phyloP scores from a whole-genome alignment of 441 rosid genomes.

The Sinapis alba region DNA sequence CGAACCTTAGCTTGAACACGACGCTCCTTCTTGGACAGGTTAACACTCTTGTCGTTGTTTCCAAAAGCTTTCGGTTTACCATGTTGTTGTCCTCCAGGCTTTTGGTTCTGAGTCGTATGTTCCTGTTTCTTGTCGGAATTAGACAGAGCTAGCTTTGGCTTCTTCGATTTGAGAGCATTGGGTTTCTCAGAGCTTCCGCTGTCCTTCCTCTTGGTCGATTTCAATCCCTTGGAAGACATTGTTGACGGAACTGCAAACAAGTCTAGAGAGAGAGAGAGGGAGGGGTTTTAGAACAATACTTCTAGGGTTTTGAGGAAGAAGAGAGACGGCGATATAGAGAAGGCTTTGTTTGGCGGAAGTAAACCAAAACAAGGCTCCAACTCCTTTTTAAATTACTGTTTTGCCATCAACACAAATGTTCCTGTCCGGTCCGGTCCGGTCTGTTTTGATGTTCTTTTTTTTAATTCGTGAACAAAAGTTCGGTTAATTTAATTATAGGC shows the following conservation, averaged over 20 bases:
- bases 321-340: constrained; percentile 8
- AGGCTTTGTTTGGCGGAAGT: neutral
- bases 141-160: constrained; percentile 49
- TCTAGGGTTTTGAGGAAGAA: constrained; percentile 42
- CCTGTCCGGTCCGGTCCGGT: neutral
- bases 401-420: constrained; percentile 4
- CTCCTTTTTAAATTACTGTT: neutral
- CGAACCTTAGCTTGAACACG: constrained; percentile 79
- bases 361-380: no score
- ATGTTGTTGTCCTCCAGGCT: constrained; percentile 20
- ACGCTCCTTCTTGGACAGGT: constrained; percentile 55
- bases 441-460: neutral
- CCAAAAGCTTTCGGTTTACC: constrained; percentile 29
- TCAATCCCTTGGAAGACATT: constrained; percentile 67
- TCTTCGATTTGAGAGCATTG: constrained; percentile 46
- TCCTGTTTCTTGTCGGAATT: constrained; percentile 19
- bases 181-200: constrained; percentile 41
- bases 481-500: neutral
- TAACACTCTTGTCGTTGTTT: constrained; percentile 35
- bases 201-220: constrained; percentile 61
- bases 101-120: constrained; percentile 18
- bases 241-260: neutral
- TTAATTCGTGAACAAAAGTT: neutral
- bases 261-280: neutral
- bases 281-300: neutral